Conservation (phyloP, 192 early-diverging fungal genomes). For the Coemansia sp. region DNA sequence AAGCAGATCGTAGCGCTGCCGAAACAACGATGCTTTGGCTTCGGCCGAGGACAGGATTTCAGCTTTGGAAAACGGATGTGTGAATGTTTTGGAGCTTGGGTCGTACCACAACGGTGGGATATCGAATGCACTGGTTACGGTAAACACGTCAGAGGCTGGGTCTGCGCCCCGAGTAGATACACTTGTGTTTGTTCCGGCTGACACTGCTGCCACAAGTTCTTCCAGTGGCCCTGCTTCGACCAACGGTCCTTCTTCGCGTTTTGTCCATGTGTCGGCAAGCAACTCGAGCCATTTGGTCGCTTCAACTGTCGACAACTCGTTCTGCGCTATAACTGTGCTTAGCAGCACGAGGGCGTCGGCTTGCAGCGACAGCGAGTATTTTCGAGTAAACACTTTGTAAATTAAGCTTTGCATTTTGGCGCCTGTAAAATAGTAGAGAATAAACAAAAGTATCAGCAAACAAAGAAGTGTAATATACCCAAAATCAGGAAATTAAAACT, state of each 20-base stretch:
- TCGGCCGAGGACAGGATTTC: slow-evolving; percentile 62
- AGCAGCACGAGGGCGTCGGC: slow-evolving; percentile 70
- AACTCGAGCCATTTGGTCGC: slow-evolving; percentile 64
- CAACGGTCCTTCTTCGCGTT: slow-evolving; percentile 57
- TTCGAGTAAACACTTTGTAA: slow-evolving; percentile 73
- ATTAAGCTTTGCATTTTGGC: slow-evolving; percentile 55
- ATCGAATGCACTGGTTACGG: slow-evolving; percentile 71
- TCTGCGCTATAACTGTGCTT: slow-evolving; percentile 57
- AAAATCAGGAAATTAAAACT: background rate
- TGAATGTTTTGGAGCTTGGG: slow-evolving; percentile 65
- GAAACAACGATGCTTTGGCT: slow-evolving; percentile 65
- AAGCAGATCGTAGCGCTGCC: slow-evolving; percentile 77
- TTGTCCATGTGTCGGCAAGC: slow-evolving; percentile 69
- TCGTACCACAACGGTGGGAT: slow-evolving; percentile 70
- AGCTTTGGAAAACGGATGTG: slow-evolving; percentile 27
- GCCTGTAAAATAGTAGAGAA: no score
- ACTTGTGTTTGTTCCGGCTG: slow-evolving; percentile 24
- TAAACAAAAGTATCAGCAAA: background rate
- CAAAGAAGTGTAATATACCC: background rate
- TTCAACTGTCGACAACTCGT: slow-evolving; percentile 46
- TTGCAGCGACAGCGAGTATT: slow-evolving; percentile 75
- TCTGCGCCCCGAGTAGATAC: background rate
- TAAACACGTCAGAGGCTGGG: slow-evolving; percentile 23
- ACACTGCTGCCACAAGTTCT: slow-evolving; percentile 30
- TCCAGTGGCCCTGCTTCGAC: slow-evolving; percentile 48